phyloP scores from a whole-genome alignment of 306 rosid species.

The Prunus kanzakura region DNA sequence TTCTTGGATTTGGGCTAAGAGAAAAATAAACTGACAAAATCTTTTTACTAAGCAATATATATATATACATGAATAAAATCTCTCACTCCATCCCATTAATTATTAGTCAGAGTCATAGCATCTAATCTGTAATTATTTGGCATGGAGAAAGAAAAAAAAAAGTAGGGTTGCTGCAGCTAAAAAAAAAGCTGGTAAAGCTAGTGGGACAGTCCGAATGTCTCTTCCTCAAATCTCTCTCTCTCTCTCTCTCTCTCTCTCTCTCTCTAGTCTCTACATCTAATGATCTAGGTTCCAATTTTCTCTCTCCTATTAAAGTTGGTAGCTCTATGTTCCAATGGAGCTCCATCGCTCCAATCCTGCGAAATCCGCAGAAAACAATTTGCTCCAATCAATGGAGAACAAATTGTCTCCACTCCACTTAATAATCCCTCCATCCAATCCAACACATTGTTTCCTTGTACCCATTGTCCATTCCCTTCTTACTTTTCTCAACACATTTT shows the following conservation, averaged over 20 bases:
- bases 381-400: constrained; percentile 32
- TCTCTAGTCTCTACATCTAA: background rate
- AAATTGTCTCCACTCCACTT: constrained; percentile 36
- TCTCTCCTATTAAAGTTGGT: constrained; percentile 12
- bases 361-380: constrained; percentile 32
- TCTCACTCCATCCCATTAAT: background rate
- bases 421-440: background rate
- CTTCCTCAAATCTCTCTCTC: constrained; percentile 32
- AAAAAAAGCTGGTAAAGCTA: constrained; percentile 57
- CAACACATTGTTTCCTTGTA: too few species aligned
- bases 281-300: constrained; percentile 5
- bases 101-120: constrained; percentile 34
- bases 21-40: constrained; percentile 24
- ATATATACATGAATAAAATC: background rate
- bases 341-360: background rate
- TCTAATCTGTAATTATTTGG: constrained; percentile 38
- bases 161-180: constrained; percentile 17
- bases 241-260: constrained; percentile 29
- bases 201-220: constrained; percentile 99
- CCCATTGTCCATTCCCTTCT: too few species aligned
- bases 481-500: too few species aligned
- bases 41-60: background rate
- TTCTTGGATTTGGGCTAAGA: background rate
- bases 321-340: constrained; percentile 8
- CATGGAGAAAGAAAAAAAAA: constrained; percentile 28